A percentile compares a stretch with the other conserved stretches of the same genome.
These are phyloP conservation scores for Neurospora discreta DNA, from an alignment of 495 filamentous ascomycete genomes.

Conservation along the genomic window DNA sequence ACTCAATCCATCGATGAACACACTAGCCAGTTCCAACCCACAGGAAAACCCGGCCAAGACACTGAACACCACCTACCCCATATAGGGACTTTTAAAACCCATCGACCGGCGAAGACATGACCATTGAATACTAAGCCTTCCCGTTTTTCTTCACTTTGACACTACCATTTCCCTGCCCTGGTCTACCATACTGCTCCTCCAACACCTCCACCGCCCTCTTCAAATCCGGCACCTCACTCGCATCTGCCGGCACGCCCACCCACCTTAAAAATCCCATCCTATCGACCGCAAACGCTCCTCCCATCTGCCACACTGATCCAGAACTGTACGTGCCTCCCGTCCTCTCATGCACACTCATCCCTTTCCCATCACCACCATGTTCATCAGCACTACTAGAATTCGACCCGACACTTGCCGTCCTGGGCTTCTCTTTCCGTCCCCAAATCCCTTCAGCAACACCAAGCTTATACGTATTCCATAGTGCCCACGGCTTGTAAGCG, in stretches of 20 bases:
- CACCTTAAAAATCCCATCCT: conserved; percentile 37
- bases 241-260: conserved; percentile 25
- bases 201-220: conserved; percentile 30
- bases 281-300: conserved; percentile 46
- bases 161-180: conserved; percentile 27
- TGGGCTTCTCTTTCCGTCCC: conserved; percentile 30
- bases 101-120: conserved; percentile 2
- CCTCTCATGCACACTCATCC: background rate
- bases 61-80: background rate
- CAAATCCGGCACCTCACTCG: conserved; percentile 42
- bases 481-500: conserved; percentile 27
- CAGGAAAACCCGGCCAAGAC: background rate
- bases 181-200: background rate
- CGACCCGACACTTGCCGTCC: conserved; percentile 24
- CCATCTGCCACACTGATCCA: conserved; percentile 42
- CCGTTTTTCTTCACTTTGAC: conserved; percentile 14
- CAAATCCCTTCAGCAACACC: conserved; percentile 44
- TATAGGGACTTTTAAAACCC: background rate
- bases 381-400: background rate
- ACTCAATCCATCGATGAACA: background rate
- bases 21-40: background rate
- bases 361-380: background rate
- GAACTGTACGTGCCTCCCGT: background rate
- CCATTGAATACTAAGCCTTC: conserved; percentile 9
- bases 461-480: conserved; percentile 38